Conservation (phyloP, 768 basidiomycete genomes). For the Kwoniella sp. region DNA sequence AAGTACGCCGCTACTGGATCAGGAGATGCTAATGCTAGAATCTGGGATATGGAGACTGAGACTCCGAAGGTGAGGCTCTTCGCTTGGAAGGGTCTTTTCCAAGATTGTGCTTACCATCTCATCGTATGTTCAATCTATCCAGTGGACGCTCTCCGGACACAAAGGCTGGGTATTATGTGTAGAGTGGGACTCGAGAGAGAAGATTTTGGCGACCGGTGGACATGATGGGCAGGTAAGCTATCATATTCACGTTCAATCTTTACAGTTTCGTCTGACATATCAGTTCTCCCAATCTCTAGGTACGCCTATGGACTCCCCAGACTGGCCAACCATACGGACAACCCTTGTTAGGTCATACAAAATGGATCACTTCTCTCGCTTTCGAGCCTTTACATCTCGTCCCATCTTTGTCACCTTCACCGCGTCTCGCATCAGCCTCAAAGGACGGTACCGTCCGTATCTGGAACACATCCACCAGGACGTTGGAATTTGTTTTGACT, state of each 20-base stretch:
- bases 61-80: conserved; percentile 65
- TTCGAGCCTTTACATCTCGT: conserved; percentile 94
- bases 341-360: conserved; percentile 86
- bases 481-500: conserved; percentile 79
- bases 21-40: conserved; percentile 84
- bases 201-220: conserved; percentile 87
- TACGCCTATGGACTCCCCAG: conserved; percentile 90
- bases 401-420: conserved; percentile 62
- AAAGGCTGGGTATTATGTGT: conserved; percentile 95
- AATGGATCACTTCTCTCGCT: conserved; percentile 91
- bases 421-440: conserved; percentile 89
- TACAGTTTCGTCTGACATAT: too few species aligned
- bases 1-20: conserved; percentile 88
- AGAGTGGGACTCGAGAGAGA: conserved; percentile 93
- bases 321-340: conserved; percentile 86
- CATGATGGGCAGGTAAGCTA: conserved; percentile 81
- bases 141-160: conserved; percentile 79
- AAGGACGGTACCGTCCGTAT: conserved; percentile 96
- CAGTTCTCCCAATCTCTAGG: conserved; percentile 60
- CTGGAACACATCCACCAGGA: conserved; percentile 76
- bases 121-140: neutral
- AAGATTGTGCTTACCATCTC: too few species aligned
- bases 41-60: conserved; percentile 95
- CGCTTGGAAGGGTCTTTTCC: neutral
- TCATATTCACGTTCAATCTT: neutral